Conservation (phyloP, 805 yeast species). For the Cephaloascus albidus region DNA sequence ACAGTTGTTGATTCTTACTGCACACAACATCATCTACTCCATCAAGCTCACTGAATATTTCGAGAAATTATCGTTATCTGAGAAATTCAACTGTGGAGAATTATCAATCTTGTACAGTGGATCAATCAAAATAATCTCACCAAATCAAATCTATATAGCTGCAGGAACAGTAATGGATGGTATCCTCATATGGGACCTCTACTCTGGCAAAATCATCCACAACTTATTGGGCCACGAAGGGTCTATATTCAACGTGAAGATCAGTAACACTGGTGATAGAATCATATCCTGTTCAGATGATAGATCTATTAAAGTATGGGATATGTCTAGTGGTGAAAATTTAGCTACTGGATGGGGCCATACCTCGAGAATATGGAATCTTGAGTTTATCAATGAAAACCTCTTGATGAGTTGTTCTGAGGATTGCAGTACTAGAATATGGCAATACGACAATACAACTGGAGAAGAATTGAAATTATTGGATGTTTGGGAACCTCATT, state of each 20-base stretch:
- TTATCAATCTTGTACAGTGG: slow-evolving; percentile 88
- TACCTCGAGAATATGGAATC: slow-evolving; percentile 85
- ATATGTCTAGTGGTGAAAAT: slow-evolving; percentile 42
- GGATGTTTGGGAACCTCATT: slow-evolving; percentile 57
- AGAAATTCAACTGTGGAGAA: slow-evolving; percentile 43
- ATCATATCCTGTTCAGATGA: slow-evolving; percentile 89
- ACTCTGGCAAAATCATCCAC: slow-evolving; percentile 31
- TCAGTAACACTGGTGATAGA: slow-evolving; percentile 44
- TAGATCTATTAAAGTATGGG: slow-evolving; percentile 76
- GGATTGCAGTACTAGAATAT: slow-evolving; percentile 75
- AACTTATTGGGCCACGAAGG: slow-evolving; percentile 78
- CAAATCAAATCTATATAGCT: slow-evolving; percentile 44
- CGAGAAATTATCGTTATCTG: slow-evolving; percentile 11
- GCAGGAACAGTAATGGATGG: slow-evolving; percentile 96
- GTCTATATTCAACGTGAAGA: slow-evolving; percentile 73
- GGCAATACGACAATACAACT: slow-evolving; percentile 47
- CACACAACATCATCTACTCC: slow-evolving; percentile 60
- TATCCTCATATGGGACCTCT: slow-evolving; percentile 66
- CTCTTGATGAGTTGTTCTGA: slow-evolving; percentile 66
- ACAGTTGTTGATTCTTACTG: slow-evolving; percentile 47
- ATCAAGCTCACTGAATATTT: slow-evolving; percentile 22
- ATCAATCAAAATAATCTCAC: slow-evolving; percentile 39
- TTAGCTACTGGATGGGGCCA: slow-evolving; percentile 94
- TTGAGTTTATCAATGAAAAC: slow-evolving; percentile 41
- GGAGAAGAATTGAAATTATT: slow-evolving; percentile 26